Evolutionary conservation across 1,284 basidiomycete species (phyloP).

Genomic region (Abortiporus biennis): DNA sequence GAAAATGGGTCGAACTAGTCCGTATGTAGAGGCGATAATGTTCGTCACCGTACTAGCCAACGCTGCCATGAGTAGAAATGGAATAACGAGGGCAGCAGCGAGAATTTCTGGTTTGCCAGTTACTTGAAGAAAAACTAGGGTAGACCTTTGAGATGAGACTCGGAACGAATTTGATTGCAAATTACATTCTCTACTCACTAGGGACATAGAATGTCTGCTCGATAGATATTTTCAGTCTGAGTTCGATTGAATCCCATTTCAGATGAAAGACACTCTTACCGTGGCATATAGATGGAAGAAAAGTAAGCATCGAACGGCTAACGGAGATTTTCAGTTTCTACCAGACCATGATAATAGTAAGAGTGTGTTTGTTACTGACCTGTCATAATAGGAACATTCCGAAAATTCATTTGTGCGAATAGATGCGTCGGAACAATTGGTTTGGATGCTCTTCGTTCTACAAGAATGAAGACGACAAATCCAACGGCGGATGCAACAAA

Average conservation of each 20-base stretch:
- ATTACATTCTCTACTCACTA: constrained; percentile 14
- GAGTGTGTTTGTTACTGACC: constrained; percentile 12
- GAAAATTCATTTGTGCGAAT: constrained; percentile 25
- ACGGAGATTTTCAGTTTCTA: not conserved
- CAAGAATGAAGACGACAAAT: constrained; percentile 23
- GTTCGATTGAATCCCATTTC: constrained; percentile 1
- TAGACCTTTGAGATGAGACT: not conserved
- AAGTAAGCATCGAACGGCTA: constrained; percentile 20
- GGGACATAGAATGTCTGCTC: constrained; percentile 29
- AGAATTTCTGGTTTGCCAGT: constrained; percentile 21
- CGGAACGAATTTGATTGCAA: not conserved
- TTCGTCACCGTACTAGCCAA: constrained; percentile 20
- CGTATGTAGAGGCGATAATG: constrained; percentile 16
- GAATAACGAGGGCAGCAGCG: constrained; percentile 27
- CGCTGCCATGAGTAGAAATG: constrained; percentile 24
- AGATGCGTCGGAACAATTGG: constrained; percentile 24
- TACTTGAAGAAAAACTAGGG: constrained; percentile 27
- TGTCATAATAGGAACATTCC: constrained; percentile 28
- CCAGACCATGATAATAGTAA: not conserved
- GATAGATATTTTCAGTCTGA: not conserved
- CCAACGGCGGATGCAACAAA: constrained; percentile 20
- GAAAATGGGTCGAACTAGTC: constrained; percentile 17
- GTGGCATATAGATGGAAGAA: constrained; percentile 29
- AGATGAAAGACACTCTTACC: constrained; percentile 14
- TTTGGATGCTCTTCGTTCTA: constrained; percentile 20